phyloP scores from a whole-genome alignment of 345 rosid genomes.

The Lenwebbia sp. region DNA sequence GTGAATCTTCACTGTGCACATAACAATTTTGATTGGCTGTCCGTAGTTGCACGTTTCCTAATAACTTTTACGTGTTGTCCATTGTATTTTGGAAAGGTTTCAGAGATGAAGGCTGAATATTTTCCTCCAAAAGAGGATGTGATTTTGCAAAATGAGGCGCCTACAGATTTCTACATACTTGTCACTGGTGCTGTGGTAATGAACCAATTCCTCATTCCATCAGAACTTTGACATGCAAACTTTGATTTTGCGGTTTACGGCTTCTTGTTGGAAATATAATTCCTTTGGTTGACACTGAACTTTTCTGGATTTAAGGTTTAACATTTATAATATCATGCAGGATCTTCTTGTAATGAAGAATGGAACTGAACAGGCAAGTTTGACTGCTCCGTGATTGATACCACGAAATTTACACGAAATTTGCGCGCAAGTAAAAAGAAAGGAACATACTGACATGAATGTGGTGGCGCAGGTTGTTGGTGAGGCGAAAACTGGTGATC shows the following conservation, averaged over 20 bases:
- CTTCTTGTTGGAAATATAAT: background rate
- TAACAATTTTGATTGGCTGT: background rate
- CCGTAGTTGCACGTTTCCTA: background rate
- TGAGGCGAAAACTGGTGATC: slow-evolving; percentile 67
- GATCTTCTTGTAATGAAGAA: slow-evolving; percentile 37
- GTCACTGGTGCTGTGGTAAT: slow-evolving; percentile 68
- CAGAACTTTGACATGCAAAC: background rate
- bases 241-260: background rate
- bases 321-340: slow-evolving; percentile 17
- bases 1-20: background rate
- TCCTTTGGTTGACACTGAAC: background rate
- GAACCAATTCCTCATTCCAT: background rate
- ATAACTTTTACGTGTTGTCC: background rate
- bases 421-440: background rate
- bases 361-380: slow-evolving; percentile 44
- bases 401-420: background rate
- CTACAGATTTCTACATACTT: slow-evolving; percentile 69
- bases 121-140: slow-evolving; percentile 89
- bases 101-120: slow-evolving; percentile 81
- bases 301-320: background rate
- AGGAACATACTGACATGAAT: background rate
- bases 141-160: slow-evolving; percentile 75
- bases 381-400: background rate
- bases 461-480: slow-evolving; percentile 38
- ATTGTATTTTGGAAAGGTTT: slow-evolving; percentile 30